Base-by-base conservation (phyloP, 805 yeast genomes). In the Myxozyma udenii region DNA sequence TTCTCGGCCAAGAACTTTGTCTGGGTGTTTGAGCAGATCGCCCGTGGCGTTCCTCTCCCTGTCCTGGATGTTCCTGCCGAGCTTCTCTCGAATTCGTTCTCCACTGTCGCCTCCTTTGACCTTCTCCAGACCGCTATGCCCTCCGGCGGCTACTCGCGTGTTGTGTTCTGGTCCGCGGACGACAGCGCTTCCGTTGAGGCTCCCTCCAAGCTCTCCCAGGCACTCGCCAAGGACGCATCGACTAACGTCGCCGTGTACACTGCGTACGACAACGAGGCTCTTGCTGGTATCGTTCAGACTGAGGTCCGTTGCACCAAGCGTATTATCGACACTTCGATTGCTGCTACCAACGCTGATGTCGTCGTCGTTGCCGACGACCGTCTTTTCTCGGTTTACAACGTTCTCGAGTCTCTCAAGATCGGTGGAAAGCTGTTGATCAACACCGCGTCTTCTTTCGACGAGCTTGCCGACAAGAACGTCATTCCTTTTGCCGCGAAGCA, bases 201-300 rank as follows among this genome's bases (percentile, higher is more conserved):
- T 41, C 80, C 90, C 14, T 75, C 83, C 24, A 79, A 78, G 61
- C 69, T 87, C 55, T 84, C 89, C 0, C 85, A 82, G 55, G 74
- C 87, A 21, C 74, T 85, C 60, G 81, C 95, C 1, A 74, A 85
- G 63, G 84, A 79, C 37, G 49, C 59, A 52, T 65, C 74, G 46
- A 72, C 78, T 51, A 64, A 69, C 38, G 76, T 84, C 50, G 69
- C 76, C 47, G 77, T 79, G 66, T 76, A 85, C 66, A 77, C 85
- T 46, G 79, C 78, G 63, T 87, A 74, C 62, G 95, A 91, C 68
- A 89, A 87, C 67, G 66, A 75, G 33, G 72, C 80, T 14, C 78
- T 78, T 46, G 91, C 90, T 32, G 97, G 97, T 56, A 65, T 79
- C 6, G 81, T 83, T 66, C 87, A 84, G 68, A 77, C 89, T 11